Evolutionary conservation across 225 moss, liverwort and hornwort species (phyloP), one percentile per base, ranked within the genome.

Genomic region (Physcomitrellopsis africana): DNA sequence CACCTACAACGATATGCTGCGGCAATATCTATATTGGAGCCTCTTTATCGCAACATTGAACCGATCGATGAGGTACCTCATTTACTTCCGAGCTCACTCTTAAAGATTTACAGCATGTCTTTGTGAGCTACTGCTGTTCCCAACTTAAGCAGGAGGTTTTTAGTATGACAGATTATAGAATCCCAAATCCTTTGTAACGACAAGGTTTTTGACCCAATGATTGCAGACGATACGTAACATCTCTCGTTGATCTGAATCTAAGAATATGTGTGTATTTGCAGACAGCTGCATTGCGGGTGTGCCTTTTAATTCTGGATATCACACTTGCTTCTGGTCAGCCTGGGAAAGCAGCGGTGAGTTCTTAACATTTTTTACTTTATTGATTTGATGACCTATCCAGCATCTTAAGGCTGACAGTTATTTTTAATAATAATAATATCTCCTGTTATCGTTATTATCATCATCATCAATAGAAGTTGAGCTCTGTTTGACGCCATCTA

Each of bases 281-380:
- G 93, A 80, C 86, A 66, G 87, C 93, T 65, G 90, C 93, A 37
- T 80, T 93, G 72, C 86, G 79, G 37, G 90, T 90, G 64, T 93
- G 93, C 80, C 69, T 83, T 41, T 63, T 93, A 68, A 87, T 93
- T 81, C 67, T 93, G 76, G 93, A 93, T 43, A 90, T 90, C 47
- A 86, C 89, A 19, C 83, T 93, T 19, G 83, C 86, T 29, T 90
- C 86, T 74, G 86, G 93, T 68, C 93, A 89, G 75, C 86, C 89
- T 80, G 79, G 72, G 56, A 93, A 84, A 82, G 89, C 92, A 78
- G 92, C 92, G 61, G 92, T 93, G 79, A 90, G 92, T 63, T 14
- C 14, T 11, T 11, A 41, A 13, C 18, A 57, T 19, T 51, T 77
- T 51, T n/a, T 18, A 17, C 27, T 10, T 29, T 2, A 20, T 47